Conservation (phyloP, 2,329 filamentous ascomycete species). For the Diaporthe amygdali region DNA sequence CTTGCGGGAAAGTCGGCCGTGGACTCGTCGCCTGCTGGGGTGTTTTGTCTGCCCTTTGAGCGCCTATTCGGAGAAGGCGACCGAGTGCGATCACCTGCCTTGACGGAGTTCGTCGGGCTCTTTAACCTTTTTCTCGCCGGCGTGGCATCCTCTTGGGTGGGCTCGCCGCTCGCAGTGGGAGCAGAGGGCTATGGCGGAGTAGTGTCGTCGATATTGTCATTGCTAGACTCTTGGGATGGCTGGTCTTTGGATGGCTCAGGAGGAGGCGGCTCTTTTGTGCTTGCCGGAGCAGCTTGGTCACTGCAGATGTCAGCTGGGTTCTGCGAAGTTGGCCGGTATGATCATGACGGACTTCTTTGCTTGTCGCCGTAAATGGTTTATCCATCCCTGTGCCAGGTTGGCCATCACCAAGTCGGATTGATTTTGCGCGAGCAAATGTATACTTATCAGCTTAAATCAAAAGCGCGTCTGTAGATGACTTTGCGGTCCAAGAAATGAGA, state of each 20-base stretch:
- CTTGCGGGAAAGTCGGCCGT: slow-evolving; percentile 8
- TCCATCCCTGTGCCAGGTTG: neutral
- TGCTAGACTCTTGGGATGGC: neutral
- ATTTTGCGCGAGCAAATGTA: too few species aligned
- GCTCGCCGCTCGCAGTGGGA: too few species aligned
- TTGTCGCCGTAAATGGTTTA: neutral
- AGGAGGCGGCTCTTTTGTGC: neutral
- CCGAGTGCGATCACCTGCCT: too few species aligned
- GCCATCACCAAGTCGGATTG: neutral
- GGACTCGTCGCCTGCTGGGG: neutral
- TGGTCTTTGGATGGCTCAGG: neutral
- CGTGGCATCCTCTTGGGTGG: too few species aligned
- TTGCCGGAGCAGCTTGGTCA: neutral
- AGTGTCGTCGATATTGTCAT: neutral
- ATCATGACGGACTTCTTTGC: neutral
- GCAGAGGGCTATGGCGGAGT: neutral
- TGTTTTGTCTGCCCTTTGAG: neutral
- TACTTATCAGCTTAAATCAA: too few species aligned
- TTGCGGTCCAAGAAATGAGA: too few species aligned
- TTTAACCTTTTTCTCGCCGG: too few species aligned
- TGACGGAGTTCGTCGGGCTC: too few species aligned
- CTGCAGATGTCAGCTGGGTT: neutral
- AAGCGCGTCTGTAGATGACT: too few species aligned
- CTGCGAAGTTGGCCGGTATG: too few species aligned
- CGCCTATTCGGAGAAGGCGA: too few species aligned